Evolutionary conservation across 148 eudicot species (phyloP).

Genomic region (Dianthus caryophyllus): DNA sequence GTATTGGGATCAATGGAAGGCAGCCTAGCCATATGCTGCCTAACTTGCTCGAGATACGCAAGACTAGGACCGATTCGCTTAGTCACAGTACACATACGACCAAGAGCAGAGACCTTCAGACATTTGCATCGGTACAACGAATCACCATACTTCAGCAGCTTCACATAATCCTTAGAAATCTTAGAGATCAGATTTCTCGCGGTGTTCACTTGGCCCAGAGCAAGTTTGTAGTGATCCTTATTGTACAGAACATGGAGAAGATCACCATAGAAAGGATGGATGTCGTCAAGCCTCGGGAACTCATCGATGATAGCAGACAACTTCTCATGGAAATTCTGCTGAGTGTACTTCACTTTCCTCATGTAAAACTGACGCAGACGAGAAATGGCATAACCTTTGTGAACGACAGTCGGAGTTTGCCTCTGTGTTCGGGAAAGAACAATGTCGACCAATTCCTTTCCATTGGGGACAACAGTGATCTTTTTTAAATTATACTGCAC

Average conservation of each 20-base stretch:
- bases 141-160: slow-evolving; percentile 81
- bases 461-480: slow-evolving; percentile 83
- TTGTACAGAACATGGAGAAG: slow-evolving; percentile 88
- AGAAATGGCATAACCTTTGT: slow-evolving; percentile 86
- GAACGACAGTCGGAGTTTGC: slow-evolving; percentile 88
- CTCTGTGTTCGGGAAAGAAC: slow-evolving; percentile 85
- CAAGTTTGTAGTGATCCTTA: slow-evolving; percentile 97
- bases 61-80: slow-evolving; percentile 84
- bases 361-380: slow-evolving; percentile 85
- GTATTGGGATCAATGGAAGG: slow-evolving; percentile 97
- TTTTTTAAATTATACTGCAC: slow-evolving; percentile 89
- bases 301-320: slow-evolving; percentile 92
- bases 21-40: slow-evolving; percentile 93
- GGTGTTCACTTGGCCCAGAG: slow-evolving; percentile 88
- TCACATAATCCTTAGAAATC: slow-evolving; percentile 83
- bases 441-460: slow-evolving; percentile 79
- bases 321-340: slow-evolving; percentile 76
- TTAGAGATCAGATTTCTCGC: slow-evolving; percentile 77
- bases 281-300: slow-evolving; percentile 80
- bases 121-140: slow-evolving; percentile 87
- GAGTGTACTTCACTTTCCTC: slow-evolving; percentile 89
- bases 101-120: slow-evolving; percentile 93
- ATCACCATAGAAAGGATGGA: slow-evolving; percentile 95
- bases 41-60: slow-evolving; percentile 89
- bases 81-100: slow-evolving; percentile 89